A percentile compares a stretch with the other conserved stretches of the same genome.
phyloP scores from a whole-genome alignment of 2,329 filamentous ascomycete species.

The Paraphaeosphaeria minitans region DNA sequence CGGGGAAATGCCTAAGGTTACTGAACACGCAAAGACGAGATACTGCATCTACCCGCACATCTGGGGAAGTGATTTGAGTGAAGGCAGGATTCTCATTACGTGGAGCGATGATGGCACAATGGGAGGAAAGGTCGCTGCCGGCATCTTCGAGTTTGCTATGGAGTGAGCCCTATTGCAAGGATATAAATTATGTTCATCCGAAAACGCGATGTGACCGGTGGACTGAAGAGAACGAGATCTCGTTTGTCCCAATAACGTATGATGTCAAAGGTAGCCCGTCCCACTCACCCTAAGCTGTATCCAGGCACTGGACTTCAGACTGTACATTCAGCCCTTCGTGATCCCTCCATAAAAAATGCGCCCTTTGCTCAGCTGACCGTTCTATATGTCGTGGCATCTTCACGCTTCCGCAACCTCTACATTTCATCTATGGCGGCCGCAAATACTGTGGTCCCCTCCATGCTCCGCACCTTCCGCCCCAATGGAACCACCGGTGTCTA shows the following conservation, averaged over 20 bases:
- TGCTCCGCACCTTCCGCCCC: slow-evolving; percentile 7
- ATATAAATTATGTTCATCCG: too few relatives aligned
- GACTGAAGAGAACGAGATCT: neutral
- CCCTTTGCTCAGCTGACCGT: neutral
- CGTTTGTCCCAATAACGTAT: neutral
- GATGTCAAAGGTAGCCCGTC: neutral
- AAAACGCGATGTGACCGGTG: neutral
- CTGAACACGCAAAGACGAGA: slow-evolving; percentile 7
- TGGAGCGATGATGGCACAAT: slow-evolving; percentile 22
- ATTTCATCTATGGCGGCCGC: neutral
- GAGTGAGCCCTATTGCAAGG: neutral
- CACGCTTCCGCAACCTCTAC: neutral
- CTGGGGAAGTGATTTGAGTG: slow-evolving; percentile 14
- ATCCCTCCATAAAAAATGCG: neutral
- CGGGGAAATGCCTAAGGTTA: slow-evolving; percentile 18
- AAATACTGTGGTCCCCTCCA: neutral
- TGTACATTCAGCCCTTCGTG: neutral
- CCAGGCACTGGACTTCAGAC: neutral
- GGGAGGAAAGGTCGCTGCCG: slow-evolving; percentile 18
- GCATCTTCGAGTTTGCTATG: slow-evolving; percentile 9
- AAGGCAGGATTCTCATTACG: slow-evolving; percentile 13
- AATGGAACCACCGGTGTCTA: slow-evolving; percentile 11
- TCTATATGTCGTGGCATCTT: neutral
- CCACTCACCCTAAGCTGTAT: neutral
- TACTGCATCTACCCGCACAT: slow-evolving; percentile 22